phyloP scores from a whole-genome alignment of 2,329 filamentous ascomycete genomes.

The Cordyceps cateniannulata region DNA sequence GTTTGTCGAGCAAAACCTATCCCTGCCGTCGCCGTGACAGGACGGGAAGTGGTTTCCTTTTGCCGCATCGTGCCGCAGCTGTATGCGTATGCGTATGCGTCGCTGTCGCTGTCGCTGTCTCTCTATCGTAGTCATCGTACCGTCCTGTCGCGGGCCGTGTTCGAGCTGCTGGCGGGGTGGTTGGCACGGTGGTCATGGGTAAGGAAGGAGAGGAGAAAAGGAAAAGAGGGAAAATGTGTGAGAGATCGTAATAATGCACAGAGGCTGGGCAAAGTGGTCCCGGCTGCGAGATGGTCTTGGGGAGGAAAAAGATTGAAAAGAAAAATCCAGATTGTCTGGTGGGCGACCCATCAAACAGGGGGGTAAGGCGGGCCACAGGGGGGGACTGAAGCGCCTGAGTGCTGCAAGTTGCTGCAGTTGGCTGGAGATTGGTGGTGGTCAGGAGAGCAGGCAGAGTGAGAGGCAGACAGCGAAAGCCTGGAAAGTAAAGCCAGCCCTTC shows the following conservation, averaged over 20 bases:
- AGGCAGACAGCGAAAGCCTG: neutral
- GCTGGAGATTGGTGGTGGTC: neutral
- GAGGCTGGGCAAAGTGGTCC: slow-evolving; percentile 7
- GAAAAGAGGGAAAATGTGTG: slow-evolving; percentile 7
- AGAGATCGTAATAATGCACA: slow-evolving; percentile 5
- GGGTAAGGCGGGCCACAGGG: neutral
- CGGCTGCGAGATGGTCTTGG: neutral
- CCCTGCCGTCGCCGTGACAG: neutral
- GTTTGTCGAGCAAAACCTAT: neutral
- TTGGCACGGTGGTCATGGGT: slow-evolving; percentile 8
- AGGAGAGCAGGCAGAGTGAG: neutral
- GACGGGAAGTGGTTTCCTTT: neutral
- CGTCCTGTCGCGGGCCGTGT: neutral
- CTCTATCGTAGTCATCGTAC: neutral
- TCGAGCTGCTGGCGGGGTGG: slow-evolving; percentile 3
- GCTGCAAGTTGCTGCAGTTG: neutral
- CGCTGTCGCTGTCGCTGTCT: too few species aligned
- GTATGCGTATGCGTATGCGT: neutral
- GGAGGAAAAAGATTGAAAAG: neutral
- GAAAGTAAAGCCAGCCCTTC: too few species aligned
- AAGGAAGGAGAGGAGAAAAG: neutral
- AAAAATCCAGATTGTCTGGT: neutral
- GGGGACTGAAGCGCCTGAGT: neutral
- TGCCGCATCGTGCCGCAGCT: neutral
- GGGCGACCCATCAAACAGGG: neutral